Percentiles rank a stretch among this genome's conserved stretches.
Evolutionary conservation across 1,284 basidiomycete species (phyloP).

Genomic region (Inonotus obliquus): DNA sequence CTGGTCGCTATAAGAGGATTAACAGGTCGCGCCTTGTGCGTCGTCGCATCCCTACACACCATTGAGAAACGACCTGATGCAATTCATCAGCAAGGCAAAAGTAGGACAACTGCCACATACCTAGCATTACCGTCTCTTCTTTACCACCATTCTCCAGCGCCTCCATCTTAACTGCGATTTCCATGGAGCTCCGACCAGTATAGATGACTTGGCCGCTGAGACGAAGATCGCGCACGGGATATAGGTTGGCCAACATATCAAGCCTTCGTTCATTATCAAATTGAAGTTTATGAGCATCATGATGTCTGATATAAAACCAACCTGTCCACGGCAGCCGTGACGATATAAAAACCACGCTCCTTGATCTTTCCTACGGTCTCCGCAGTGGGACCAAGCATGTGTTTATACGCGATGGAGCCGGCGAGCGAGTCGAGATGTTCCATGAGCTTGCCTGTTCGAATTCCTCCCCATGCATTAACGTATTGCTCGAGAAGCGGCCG

Average conservation of each 20-base stretch:
- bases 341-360: constrained; percentile 72
- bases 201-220: constrained; percentile 79
- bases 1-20: constrained; percentile 59
- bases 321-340: constrained; percentile 80
- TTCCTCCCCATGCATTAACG: constrained; percentile 64
- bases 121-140: constrained; percentile 62
- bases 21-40: constrained; percentile 61
- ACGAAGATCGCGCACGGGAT: constrained; percentile 61
- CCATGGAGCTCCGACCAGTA: constrained; percentile 74
- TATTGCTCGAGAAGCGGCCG: constrained; percentile 58
- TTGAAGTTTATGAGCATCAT: constrained; percentile 1
- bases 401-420: constrained; percentile 79
- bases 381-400: constrained; percentile 64
- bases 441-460: constrained; percentile 68
- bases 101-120: constrained; percentile 33
- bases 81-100: background rate
- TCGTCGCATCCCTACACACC: constrained; percentile 73
- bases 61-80: constrained; percentile 71
- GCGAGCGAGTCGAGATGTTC: constrained; percentile 79
- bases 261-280: constrained; percentile 36
- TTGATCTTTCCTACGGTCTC: constrained; percentile 46
- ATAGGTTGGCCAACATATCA: constrained; percentile 57
- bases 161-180: constrained; percentile 81
- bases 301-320: constrained; percentile 29
- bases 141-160: constrained; percentile 42